Evolutionary conservation across 371 early-diverging fungal species (phyloP).

Genomic region (Apophysomyces trapeziformis): DNA sequence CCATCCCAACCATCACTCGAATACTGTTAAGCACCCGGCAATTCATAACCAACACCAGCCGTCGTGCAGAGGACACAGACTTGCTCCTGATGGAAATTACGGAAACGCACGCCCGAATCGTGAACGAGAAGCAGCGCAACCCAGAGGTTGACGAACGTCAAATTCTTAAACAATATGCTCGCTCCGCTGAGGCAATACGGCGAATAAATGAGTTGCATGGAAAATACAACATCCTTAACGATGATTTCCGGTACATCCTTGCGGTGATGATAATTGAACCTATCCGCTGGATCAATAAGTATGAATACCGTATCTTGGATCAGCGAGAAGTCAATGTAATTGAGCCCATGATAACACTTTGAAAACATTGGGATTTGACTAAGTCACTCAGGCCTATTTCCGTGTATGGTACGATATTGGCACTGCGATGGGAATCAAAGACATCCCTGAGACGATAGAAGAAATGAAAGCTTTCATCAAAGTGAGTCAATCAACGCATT

Average conservation of each 20-base stretch:
- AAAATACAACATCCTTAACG: constrained; percentile 51
- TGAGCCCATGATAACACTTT: not conserved
- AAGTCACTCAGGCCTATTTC: constrained; percentile 30
- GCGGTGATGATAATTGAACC: constrained; percentile 52
- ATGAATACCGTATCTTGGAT: constrained; percentile 55
- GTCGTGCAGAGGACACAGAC: constrained; percentile 56
- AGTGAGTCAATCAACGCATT: constrained; percentile 10
- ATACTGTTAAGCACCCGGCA: constrained; percentile 50
- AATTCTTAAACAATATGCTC: constrained; percentile 31
- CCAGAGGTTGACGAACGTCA: constrained; percentile 7
- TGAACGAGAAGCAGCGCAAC: constrained; percentile 31
- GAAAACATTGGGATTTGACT: not conserved
- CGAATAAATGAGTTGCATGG: constrained; percentile 59
- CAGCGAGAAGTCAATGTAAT: constrained; percentile 52
- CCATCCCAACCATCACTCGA: constrained; percentile 54
- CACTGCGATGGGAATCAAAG: constrained; percentile 48
- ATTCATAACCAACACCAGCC: constrained; percentile 35
- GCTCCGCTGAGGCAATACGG: constrained; percentile 33
- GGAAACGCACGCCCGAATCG: constrained; percentile 44
- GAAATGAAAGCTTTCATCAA: constrained; percentile 40
- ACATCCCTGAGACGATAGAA: constrained; percentile 51
- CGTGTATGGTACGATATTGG: constrained; percentile 51
- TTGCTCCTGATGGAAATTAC: constrained; percentile 46
- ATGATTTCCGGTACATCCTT: constrained; percentile 55
- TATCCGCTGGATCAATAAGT: constrained; percentile 45